Conservation (phyloP, 441 rosid species). For the Gossypium laxum region DNA sequence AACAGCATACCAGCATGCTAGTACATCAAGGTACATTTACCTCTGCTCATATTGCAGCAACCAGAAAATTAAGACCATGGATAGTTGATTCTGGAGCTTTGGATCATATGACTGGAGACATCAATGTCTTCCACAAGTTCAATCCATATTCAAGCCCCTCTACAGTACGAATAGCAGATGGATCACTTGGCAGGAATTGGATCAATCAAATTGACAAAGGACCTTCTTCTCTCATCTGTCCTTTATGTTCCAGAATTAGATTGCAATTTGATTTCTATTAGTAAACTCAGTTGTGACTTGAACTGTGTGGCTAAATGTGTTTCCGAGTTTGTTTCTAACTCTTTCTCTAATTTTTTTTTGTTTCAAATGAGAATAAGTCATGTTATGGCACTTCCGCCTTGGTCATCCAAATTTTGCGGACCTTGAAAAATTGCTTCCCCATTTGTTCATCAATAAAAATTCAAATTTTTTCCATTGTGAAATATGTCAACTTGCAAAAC, state of each 20-base stretch:
- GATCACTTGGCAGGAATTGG: background rate
- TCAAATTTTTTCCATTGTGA: background rate
- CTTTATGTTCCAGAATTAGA: background rate
- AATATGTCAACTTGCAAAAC: background rate
- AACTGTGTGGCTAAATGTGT: background rate
- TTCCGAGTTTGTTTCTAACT: background rate
- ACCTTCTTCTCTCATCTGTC: background rate
- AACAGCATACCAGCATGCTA: too few species aligned
- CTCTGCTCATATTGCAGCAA: too few species aligned
- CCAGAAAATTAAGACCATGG: background rate
- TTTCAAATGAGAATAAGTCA: background rate
- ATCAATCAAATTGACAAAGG: background rate
- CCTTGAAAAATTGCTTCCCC: background rate
- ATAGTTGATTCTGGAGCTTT: background rate
- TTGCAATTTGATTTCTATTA: background rate
- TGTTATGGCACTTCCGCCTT: background rate
- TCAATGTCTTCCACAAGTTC: background rate
- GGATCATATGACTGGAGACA: background rate
- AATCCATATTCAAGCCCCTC: background rate
- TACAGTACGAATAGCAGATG: background rate
- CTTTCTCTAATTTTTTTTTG: background rate
- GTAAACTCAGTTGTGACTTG: background rate
- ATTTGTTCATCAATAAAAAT: background rate
- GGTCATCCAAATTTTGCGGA: background rate
- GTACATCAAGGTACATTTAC: too few species aligned